These are phyloP conservation scores for Didymella pinodella DNA, from an alignment of 2,329 filamentous ascomycete species.

Conservation along the genomic window DNA sequence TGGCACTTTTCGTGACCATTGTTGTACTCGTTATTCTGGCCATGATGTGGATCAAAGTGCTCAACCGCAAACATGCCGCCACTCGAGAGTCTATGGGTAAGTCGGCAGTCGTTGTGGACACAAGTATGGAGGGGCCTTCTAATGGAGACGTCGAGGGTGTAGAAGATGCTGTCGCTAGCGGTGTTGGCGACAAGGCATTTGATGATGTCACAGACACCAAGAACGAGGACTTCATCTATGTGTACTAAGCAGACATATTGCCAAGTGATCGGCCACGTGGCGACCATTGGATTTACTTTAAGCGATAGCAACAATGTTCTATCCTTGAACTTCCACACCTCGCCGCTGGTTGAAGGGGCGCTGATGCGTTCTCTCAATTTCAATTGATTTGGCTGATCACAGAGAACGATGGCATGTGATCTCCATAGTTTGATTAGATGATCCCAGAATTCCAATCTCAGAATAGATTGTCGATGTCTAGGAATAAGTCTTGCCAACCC, in stretches of 20 bases:
- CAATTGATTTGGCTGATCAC: not conserved
- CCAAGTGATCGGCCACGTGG: not conserved
- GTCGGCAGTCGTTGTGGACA: constrained; percentile 64
- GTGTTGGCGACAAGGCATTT: constrained; percentile 59
- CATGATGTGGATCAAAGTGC: constrained; percentile 58
- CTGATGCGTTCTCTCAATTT: not conserved
- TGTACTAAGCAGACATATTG: constrained; percentile 51
- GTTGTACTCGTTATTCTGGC: constrained; percentile 59
- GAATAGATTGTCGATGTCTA: constrained; percentile 52
- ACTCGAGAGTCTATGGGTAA: constrained; percentile 67
- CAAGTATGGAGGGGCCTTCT: constrained; percentile 63
- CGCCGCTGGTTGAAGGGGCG: not conserved
- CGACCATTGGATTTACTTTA: not conserved
- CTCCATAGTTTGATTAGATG: not conserved
- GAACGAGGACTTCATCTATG: constrained; percentile 71
- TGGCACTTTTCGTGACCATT: constrained; percentile 68
- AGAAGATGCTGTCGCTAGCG: constrained; percentile 33
- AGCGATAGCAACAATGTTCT: not conserved
- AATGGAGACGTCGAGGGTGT: constrained; percentile 50
- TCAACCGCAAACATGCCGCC: constrained; percentile 65
- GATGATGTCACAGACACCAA: constrained; percentile 67
- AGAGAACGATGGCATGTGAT: not conserved
- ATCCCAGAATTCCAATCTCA: constrained; percentile 10
- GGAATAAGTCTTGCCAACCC: constrained; percentile 59
- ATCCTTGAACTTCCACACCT: not conserved